Base-by-base conservation (phyloP, 495 filamentous ascomycete genomes). In the Acidiella bohemica region DNA sequence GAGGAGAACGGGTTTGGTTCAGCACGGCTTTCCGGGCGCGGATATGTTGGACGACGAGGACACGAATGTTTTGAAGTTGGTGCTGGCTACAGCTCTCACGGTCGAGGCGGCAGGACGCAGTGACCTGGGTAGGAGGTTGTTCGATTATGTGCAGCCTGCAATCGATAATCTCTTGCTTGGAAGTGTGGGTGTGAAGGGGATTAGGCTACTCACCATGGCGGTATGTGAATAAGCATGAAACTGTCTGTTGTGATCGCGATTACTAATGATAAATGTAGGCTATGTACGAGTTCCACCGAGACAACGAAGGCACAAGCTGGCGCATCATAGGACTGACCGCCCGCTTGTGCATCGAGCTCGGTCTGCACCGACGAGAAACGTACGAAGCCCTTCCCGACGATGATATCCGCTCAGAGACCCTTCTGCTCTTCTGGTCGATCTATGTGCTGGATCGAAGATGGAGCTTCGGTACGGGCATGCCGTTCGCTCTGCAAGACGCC, bases 231-330 rank as follows among this genome's bases (percentile, higher is more conserved):
- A n/a, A n/a, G n/a, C n/a, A n/a, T n/a, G n/a, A 8, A 12, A 17
- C 3, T 10, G 58, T 22, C 30, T 22, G 27, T 19, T 38, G 5
- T 13, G 19, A n/a, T 22, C 23, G 13, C 29, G 4, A 24, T 17
- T 1, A 4, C 7, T 33, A 22, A 39, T 49, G 18, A 43, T 29
- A 23, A 11, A 11, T 17, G 21, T 27, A 83, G 78, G 81, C 80
- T 14, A 87, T 83, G 32, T 93, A 92, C 59, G 71, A 85, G 52
- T 93, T 84, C 45, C 76, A 88, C 36, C 73, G 71, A 16, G 82
- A 82, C 39, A 80, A 90, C 49, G 84, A 93, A 57, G 67, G 76
- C 2, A 70, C 84, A 46, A 78, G 80, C 5, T 93, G 84, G 72
- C 71, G 84, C 0, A 62, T 84, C 13, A 82, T 84, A 46, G 84